These are phyloP conservation scores for Tetrapisispora taiwanensis DNA, from an alignment of 805 yeast species.

Conservation along the genomic window DNA sequence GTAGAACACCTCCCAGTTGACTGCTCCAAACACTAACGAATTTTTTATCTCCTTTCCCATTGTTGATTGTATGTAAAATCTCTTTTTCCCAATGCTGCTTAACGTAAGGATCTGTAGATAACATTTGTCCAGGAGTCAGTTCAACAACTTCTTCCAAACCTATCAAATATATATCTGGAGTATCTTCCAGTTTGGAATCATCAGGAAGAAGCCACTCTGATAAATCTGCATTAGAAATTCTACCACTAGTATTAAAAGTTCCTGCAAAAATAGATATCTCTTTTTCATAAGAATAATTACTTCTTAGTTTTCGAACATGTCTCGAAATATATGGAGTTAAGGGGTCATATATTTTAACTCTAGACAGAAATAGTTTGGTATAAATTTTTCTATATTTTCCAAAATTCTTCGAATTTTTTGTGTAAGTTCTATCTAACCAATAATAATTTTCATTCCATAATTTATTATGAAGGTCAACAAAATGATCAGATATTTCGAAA, in stretches of 20 bases:
- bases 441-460: slow-evolving; percentile 93
- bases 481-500: slow-evolving; percentile 32
- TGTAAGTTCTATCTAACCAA: slow-evolving; percentile 70
- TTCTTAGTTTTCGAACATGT: slow-evolving; percentile 41
- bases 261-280: slow-evolving; percentile 66
- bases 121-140: slow-evolving; percentile 71
- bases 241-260: slow-evolving; percentile 81
- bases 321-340: slow-evolving; percentile 71
- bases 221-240: slow-evolving; percentile 46
- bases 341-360: slow-evolving; percentile 78
- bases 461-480: slow-evolving; percentile 60
- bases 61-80: slow-evolving; percentile 39
- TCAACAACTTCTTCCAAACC: slow-evolving; percentile 90
- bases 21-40: slow-evolving; percentile 60
- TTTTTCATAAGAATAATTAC: slow-evolving; percentile 49
- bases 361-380: slow-evolving; percentile 21
- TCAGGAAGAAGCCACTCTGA: slow-evolving; percentile 70
- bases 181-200: slow-evolving; percentile 21
- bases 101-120: slow-evolving; percentile 59
- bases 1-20: slow-evolving; percentile 77
- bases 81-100: slow-evolving; percentile 57
- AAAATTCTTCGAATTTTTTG: slow-evolving; percentile 26
- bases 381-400: slow-evolving; percentile 23
- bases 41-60: slow-evolving; percentile 29
- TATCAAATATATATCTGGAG: slow-evolving; percentile 63